These are phyloP conservation scores for Colletotrichum gloeosporioides DNA, from an alignment of 2,329 filamentous ascomycete genomes.

Conservation along the genomic window DNA sequence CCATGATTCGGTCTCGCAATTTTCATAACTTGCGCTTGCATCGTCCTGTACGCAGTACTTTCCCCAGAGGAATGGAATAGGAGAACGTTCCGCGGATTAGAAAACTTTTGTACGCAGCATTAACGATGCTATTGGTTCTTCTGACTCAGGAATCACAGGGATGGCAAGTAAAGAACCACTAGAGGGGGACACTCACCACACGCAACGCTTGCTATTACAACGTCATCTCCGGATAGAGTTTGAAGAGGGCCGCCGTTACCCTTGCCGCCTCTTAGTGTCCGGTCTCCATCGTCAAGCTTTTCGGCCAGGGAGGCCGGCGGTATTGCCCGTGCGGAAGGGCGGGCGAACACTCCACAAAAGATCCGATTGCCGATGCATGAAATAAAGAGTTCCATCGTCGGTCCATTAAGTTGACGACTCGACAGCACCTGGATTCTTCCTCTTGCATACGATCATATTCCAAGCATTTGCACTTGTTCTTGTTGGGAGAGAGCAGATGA, in stretches of 20 bases:
- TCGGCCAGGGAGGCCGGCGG: not conserved
- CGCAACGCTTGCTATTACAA: not conserved
- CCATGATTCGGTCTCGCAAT: not conserved
- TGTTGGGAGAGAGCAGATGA: not conserved
- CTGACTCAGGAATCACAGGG: not conserved
- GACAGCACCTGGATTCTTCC: not conserved
- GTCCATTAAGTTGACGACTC: not conserved
- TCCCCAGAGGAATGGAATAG: not conserved
- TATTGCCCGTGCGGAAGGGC: not conserved
- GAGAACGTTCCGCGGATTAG: not conserved
- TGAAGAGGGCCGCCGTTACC: not conserved
- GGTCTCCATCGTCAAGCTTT: not conserved
- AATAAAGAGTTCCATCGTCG: not conserved
- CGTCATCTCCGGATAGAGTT: not conserved
- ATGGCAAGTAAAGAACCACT: not conserved
- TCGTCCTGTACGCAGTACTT: not conserved
- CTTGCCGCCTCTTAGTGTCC: not conserved
- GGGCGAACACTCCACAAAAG: not conserved
- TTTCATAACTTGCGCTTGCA: not conserved
- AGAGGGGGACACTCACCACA: not conserved
- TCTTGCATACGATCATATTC: not conserved
- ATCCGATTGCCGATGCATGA: not conserved
- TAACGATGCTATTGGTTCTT: not conserved
- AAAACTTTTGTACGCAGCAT: not conserved
- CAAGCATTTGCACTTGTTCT: not conserved